Evolutionary conservation across 2,329 filamentous ascomycete genomes (phyloP).

Genomic region (Dichotomopilus funicola): DNA sequence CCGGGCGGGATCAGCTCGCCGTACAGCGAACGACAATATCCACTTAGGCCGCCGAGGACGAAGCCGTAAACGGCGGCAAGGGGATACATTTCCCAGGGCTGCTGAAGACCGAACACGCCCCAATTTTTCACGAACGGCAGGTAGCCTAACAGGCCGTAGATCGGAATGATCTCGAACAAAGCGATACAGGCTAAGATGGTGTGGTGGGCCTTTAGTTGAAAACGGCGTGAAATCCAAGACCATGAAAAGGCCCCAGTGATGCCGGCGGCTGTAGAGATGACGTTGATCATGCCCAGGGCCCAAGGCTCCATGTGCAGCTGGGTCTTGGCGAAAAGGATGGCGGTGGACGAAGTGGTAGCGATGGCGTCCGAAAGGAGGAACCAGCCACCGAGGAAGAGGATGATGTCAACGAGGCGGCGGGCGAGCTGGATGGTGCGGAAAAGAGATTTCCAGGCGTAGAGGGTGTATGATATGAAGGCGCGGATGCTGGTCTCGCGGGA

Average conservation of each 20-base stretch:
- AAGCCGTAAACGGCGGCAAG: constrained; percentile 87
- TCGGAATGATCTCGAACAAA: constrained; percentile 83
- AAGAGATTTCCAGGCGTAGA: constrained; percentile 79
- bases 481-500: constrained; percentile 33
- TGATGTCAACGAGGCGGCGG: constrained; percentile 62
- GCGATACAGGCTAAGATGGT: constrained; percentile 89
- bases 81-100: constrained; percentile 95
- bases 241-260: constrained; percentile 86
- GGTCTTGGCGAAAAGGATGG: constrained; percentile 93
- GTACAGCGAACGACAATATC: constrained; percentile 87
- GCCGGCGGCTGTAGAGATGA: constrained; percentile 79
- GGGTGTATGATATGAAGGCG: constrained; percentile 64
- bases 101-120: constrained; percentile 79
- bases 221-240: constrained; percentile 66
- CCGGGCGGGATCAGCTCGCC: constrained; percentile 91
- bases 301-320: constrained; percentile 83
- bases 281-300: constrained; percentile 84
- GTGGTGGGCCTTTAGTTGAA: constrained; percentile 69
- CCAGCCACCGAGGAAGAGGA: constrained; percentile 81
- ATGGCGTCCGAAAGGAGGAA: constrained; percentile 92
- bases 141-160: constrained; percentile 87
- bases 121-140: constrained; percentile 68
- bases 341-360: constrained; percentile 89
- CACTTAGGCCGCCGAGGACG: constrained; percentile 85
- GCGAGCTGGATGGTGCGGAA: constrained; percentile 74